phyloP scores from a whole-genome alignment of 306 rosid genomes.

The Castanea crenata region DNA sequence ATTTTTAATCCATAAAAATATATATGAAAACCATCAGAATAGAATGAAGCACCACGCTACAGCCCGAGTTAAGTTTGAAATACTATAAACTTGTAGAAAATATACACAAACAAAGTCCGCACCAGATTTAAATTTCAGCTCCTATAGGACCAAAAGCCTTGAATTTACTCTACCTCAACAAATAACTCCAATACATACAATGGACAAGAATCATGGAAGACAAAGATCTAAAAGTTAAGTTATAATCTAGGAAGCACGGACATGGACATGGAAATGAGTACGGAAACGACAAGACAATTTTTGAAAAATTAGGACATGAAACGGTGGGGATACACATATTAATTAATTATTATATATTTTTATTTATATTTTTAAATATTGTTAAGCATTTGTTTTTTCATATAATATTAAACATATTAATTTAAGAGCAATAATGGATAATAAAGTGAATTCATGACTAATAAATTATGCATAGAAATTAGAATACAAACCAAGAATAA shows the following conservation, averaged over 20 bases:
- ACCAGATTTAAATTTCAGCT: not conserved
- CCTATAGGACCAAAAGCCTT: not conserved
- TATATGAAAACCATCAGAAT: not conserved
- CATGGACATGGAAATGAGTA: no score
- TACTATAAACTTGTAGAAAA: not conserved
- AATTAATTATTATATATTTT: no score
- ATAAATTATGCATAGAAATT: no score
- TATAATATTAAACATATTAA: no score
- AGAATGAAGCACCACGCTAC: not conserved
- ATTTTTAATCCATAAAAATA: not conserved
- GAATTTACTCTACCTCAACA: not conserved
- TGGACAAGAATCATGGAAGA: not conserved
- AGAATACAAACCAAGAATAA: no score
- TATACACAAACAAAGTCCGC: not conserved
- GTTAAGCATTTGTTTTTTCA: no score
- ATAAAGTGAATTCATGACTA: no score
- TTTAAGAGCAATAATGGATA: no score
- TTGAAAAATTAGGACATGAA: no score
- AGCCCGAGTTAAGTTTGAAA: not conserved
- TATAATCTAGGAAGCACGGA: not conserved
- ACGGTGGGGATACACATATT: no score
- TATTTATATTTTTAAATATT: no score
- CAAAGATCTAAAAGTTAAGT: not conserved
- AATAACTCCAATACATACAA: not conserved
- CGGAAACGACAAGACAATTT: no score